A percentile compares a stretch with the other conserved stretches of the same genome.
phyloP scores from a whole-genome alignment of 2,329 filamentous ascomycete species.

The Colletotrichum higginsianum region DNA sequence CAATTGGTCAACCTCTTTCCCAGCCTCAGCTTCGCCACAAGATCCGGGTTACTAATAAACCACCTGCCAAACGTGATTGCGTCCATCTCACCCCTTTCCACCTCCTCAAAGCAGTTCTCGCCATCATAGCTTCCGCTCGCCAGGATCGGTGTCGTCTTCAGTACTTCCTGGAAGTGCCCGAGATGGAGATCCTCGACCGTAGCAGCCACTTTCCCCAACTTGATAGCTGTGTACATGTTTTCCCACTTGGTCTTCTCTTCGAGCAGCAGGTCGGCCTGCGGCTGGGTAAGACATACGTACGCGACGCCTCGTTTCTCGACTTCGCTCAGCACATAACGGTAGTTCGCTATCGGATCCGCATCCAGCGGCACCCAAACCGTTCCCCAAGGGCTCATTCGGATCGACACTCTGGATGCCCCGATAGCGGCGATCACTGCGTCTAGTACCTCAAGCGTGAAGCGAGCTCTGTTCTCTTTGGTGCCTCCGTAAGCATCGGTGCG shows the following conservation, averaged over 20 bases:
- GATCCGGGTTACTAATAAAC: neutral
- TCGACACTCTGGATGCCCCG: neutral
- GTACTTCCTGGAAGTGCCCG: neutral
- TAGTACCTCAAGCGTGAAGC: neutral
- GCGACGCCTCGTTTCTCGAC: neutral
- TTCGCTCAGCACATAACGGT: neutral
- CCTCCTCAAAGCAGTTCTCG: neutral
- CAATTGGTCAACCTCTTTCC: slow-evolving; percentile 2
- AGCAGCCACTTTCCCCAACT: neutral
- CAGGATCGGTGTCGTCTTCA: neutral
- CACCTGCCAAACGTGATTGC: neutral
- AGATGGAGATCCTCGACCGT: neutral
- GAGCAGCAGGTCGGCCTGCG: neutral
- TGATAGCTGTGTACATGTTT: neutral
- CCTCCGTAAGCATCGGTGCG: neutral
- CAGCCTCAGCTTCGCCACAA: neutral
- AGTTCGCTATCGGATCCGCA: neutral
- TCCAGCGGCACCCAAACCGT: neutral
- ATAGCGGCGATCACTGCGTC: neutral
- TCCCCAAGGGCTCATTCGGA: neutral
- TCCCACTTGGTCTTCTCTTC: neutral
- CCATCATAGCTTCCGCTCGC: neutral
- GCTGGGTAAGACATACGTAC: neutral
- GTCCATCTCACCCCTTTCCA: neutral
- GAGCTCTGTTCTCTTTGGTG: neutral